A percentile compares a stretch with the other conserved stretches of the same genome.
Conservation (phyloP, 441 rosid genomes). For the Kokia cookei region DNA sequence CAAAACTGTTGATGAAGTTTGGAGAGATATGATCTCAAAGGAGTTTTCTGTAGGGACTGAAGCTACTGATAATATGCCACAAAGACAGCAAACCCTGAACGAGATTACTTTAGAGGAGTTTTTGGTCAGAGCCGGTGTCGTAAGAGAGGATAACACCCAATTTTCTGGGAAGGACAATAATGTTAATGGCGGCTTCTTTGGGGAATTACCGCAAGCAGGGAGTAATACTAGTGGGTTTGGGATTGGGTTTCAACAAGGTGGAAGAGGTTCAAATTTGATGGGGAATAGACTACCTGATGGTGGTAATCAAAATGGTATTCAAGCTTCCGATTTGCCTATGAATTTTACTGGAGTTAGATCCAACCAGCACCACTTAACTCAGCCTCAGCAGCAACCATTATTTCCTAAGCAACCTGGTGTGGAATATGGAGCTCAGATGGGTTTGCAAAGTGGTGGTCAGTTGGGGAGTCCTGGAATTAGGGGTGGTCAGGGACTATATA, state of each 20-base stretch:
- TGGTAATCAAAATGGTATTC: constrained; percentile 37
- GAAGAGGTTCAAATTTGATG: constrained; percentile 33
- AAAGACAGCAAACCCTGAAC: constrained; percentile 75
- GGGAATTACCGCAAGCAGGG: constrained; percentile 26
- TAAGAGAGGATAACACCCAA: constrained; percentile 65
- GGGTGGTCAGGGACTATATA: constrained; percentile 44
- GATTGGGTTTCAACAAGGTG: constrained; percentile 50
- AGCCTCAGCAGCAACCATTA: constrained; percentile 31
- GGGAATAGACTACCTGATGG: constrained; percentile 27
- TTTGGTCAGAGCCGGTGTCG: constrained; percentile 80
- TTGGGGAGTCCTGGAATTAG: background rate
- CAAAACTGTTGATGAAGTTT: constrained; percentile 93
- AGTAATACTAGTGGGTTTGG: constrained; percentile 30
- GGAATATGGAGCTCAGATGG: constrained; percentile 44
- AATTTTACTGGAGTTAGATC: constrained; percentile 56
- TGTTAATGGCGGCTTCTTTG: constrained; percentile 33
- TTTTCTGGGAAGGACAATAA: constrained; percentile 27
- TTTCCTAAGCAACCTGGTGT: constrained; percentile 67
- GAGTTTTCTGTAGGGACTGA: constrained; percentile 25
- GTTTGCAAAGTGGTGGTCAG: constrained; percentile 34
- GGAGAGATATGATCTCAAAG: constrained; percentile 57
- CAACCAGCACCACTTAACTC: constrained; percentile 37
- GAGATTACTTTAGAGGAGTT: constrained; percentile 94
- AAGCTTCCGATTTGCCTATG: constrained; percentile 52
- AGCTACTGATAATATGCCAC: constrained; percentile 34